phyloP scores from a whole-genome alignment of 2,329 filamentous ascomycete species.

The Exophiala mesophila region DNA sequence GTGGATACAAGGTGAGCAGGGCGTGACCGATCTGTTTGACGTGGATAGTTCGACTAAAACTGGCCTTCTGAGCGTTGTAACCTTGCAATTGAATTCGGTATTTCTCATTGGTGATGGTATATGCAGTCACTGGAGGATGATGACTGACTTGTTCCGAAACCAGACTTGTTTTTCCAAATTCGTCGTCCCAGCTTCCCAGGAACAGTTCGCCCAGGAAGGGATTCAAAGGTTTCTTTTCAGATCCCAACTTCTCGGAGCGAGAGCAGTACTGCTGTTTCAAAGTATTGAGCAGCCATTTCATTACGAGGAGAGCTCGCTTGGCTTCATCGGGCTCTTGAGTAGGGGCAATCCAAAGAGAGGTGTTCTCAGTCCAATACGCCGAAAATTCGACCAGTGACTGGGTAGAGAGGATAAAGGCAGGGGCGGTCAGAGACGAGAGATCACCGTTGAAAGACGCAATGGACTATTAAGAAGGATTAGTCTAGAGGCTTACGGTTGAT shows the following conservation, averaged over 20 bases:
- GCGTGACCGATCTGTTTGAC: slow-evolving; percentile 94
- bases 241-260: slow-evolving; percentile 73
- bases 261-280: slow-evolving; percentile 74
- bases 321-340: slow-evolving; percentile 67
- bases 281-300: slow-evolving; percentile 86
- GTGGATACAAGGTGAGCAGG: slow-evolving; percentile 61
- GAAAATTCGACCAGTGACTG: slow-evolving; percentile 64
- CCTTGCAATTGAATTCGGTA: slow-evolving; percentile 71
- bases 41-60: slow-evolving; percentile 87
- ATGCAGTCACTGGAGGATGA: slow-evolving; percentile 91
- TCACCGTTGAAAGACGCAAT: slow-evolving; percentile 81
- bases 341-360: slow-evolving; percentile 67
- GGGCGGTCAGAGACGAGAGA: slow-evolving; percentile 72
- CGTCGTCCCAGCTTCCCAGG: slow-evolving; percentile 81
- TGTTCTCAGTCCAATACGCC: slow-evolving; percentile 69
- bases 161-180: slow-evolving; percentile 71
- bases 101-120: slow-evolving; percentile 81
- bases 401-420: slow-evolving; percentile 75
- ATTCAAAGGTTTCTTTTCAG: slow-evolving; percentile 97
- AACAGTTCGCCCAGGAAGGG: slow-evolving; percentile 95
- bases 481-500: too few species aligned
- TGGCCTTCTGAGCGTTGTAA: slow-evolving; percentile 95
- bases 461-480: too few species aligned
- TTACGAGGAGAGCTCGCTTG: slow-evolving; percentile 71
- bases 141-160: slow-evolving; percentile 93